Conservation (phyloP, 768 basidiomycete genomes). For the Cystofilobasidium ferigula region DNA sequence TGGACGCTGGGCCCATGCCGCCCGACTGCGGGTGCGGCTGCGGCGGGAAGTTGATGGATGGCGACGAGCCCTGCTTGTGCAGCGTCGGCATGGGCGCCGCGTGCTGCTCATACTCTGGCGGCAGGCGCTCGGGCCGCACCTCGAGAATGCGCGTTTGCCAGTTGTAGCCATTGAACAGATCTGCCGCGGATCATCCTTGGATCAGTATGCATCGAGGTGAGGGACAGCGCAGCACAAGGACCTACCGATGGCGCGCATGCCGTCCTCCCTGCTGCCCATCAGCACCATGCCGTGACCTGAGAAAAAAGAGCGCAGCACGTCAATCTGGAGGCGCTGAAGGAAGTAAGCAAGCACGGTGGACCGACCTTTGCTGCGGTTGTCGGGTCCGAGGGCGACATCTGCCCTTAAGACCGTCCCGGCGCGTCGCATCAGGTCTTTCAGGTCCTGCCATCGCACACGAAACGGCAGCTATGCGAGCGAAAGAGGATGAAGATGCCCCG, state of each 20-base stretch:
- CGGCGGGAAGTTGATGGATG: slow-evolving; percentile 5
- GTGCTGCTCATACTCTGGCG: slow-evolving; percentile 49
- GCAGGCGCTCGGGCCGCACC: slow-evolving; percentile 76
- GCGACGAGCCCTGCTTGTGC: slow-evolving; percentile 15
- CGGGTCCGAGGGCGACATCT: slow-evolving; percentile 35
- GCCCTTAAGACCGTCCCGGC: slow-evolving; percentile 81
- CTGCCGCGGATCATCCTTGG: no score
- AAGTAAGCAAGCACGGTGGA: not conserved
- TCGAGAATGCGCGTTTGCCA: slow-evolving; percentile 91
- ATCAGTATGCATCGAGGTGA: no score
- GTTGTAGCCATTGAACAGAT: slow-evolving; percentile 92
- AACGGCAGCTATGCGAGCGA: slow-evolving; percentile 62
- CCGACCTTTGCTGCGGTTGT: slow-evolving; percentile 27
- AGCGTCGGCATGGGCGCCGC: slow-evolving; percentile 19
- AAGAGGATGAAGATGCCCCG: slow-evolving; percentile 3
- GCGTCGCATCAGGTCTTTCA: slow-evolving; percentile 92
- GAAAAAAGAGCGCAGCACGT: not conserved
- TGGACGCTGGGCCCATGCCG: not conserved
- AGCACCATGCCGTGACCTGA: slow-evolving; percentile 63
- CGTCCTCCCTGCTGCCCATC: slow-evolving; percentile 87
- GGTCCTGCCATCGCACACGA: slow-evolving; percentile 96
- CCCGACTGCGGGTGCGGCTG: not conserved
- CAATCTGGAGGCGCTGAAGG: not conserved
- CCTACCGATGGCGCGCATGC: slow-evolving; percentile 66
- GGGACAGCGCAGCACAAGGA: not conserved